These are phyloP conservation scores for Cercis canadensis DNA, from an alignment of 306 rosid species.

Conservation along the genomic window DNA sequence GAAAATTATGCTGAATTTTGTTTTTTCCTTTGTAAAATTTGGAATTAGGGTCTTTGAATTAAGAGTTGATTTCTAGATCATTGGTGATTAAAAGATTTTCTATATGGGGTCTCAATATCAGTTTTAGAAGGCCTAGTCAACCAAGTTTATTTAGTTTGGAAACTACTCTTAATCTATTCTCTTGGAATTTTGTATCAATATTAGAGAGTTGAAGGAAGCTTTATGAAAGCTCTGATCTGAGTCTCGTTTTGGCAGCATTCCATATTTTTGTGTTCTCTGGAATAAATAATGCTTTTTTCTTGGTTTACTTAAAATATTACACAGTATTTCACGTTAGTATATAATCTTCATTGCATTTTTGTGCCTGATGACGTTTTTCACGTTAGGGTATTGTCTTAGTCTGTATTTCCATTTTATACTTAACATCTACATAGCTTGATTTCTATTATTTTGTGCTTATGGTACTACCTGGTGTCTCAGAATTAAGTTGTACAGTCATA, in stretches of 20 bases:
- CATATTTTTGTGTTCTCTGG: constrained; percentile 1
- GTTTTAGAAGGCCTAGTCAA: background rate
- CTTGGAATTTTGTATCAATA: background rate
- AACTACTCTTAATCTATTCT: background rate
- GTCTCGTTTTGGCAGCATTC: background rate
- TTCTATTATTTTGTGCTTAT: background rate
- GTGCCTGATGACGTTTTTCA: background rate
- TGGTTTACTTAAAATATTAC: constrained; percentile 1
- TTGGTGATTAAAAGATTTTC: constrained; percentile 18
- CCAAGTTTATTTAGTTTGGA: background rate
- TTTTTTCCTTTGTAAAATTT: background rate
- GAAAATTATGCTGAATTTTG: background rate
- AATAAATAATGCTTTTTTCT: constrained; percentile 11
- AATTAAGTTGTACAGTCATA: background rate
- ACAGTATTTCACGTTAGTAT: background rate
- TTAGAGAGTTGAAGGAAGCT: constrained; percentile 7
- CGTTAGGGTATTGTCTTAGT: background rate
- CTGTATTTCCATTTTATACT: background rate
- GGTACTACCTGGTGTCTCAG: constrained; percentile 3
- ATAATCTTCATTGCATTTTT: background rate
- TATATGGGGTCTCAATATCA: background rate
- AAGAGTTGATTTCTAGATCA: background rate
- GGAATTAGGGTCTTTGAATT: constrained; percentile 1
- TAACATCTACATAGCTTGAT: background rate
- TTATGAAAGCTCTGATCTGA: background rate